These are phyloP conservation scores for Cercospora sp. DNA, from an alignment of 2,329 filamentous ascomycete genomes.

Conservation along the genomic window DNA sequence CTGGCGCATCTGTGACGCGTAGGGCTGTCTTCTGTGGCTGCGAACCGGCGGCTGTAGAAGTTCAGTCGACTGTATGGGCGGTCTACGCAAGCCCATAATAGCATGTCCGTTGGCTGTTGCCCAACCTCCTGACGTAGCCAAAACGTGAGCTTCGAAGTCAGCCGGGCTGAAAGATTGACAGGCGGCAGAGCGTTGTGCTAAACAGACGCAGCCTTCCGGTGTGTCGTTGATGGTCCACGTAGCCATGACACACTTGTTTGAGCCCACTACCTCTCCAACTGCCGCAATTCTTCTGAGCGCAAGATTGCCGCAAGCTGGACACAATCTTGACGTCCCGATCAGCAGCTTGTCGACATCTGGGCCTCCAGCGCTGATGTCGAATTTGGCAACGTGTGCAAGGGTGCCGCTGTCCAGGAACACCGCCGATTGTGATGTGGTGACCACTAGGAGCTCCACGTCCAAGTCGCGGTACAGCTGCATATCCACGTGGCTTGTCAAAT, in stretches of 20 bases:
- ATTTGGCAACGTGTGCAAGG: constrained; percentile 20
- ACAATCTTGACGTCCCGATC: constrained; percentile 43
- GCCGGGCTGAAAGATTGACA: constrained; percentile 23
- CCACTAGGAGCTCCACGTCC: constrained; percentile 29
- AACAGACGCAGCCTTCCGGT: constrained; percentile 35
- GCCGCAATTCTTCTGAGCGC: constrained; percentile 65
- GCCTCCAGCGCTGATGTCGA: constrained; percentile 20
- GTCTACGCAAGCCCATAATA: constrained; percentile 32
- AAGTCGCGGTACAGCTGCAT: constrained; percentile 28
- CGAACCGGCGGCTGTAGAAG: neutral
- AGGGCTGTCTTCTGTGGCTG: neutral
- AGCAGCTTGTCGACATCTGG: constrained; percentile 19
- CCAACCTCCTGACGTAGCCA: constrained; percentile 29
- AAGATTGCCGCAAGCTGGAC: constrained; percentile 53
- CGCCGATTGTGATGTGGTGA: constrained; percentile 19
- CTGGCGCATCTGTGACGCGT: constrained; percentile 16
- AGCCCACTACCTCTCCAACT: constrained; percentile 49
- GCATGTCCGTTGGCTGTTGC: constrained; percentile 25
- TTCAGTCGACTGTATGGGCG: constrained; percentile 7
- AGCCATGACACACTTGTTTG: constrained; percentile 24
- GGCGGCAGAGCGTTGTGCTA: constrained; percentile 14
- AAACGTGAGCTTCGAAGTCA: constrained; percentile 12
- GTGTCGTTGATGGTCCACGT: constrained; percentile 31
- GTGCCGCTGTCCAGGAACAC: constrained; percentile 29
- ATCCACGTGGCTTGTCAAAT: constrained; percentile 24